These are phyloP conservation scores for Xylariales sp. DNA, from an alignment of 2,329 filamentous ascomycete genomes.

Conservation along the genomic window DNA sequence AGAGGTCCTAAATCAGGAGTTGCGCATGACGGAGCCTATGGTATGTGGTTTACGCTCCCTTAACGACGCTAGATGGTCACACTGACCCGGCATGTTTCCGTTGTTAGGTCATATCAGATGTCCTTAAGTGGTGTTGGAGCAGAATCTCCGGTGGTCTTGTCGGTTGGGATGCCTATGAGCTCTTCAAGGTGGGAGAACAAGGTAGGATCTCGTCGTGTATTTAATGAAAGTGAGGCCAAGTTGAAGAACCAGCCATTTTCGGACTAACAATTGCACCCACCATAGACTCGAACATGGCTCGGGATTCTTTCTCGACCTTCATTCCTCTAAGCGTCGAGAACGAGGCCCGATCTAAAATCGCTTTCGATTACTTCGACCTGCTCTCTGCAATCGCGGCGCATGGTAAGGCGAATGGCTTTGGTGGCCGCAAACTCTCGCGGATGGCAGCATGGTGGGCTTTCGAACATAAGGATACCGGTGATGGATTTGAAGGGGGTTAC, in stretches of 20 bases:
- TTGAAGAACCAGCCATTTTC: not conserved
- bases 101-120: constrained; percentile 84
- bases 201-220: constrained; percentile 63
- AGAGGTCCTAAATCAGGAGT: constrained; percentile 80
- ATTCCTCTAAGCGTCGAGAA: constrained; percentile 94
- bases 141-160: constrained; percentile 90
- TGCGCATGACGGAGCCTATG: constrained; percentile 93
- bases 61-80: not conserved
- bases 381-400: constrained; percentile 91
- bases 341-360: constrained; percentile 84
- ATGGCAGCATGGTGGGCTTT: constrained; percentile 99
- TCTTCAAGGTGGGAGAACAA: constrained; percentile 93
- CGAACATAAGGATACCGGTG: constrained; percentile 85
- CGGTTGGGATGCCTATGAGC: constrained; percentile 95
- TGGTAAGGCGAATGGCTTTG: constrained; percentile 91
- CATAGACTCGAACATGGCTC: constrained; percentile 87
- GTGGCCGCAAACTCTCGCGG: constrained; percentile 91
- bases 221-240: constrained; percentile 10
- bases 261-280: constrained; percentile 24
- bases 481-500: constrained; percentile 95
- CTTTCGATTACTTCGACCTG: constrained; percentile 96
- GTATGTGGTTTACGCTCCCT: constrained; percentile 62
- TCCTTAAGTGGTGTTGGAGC: constrained; percentile 99
- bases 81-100: constrained; percentile 23
- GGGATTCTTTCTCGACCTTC: constrained; percentile 95